phyloP scores from a whole-genome alignment of 176 grass and related monocot genomes.

The Cenchrus purpureus region DNA sequence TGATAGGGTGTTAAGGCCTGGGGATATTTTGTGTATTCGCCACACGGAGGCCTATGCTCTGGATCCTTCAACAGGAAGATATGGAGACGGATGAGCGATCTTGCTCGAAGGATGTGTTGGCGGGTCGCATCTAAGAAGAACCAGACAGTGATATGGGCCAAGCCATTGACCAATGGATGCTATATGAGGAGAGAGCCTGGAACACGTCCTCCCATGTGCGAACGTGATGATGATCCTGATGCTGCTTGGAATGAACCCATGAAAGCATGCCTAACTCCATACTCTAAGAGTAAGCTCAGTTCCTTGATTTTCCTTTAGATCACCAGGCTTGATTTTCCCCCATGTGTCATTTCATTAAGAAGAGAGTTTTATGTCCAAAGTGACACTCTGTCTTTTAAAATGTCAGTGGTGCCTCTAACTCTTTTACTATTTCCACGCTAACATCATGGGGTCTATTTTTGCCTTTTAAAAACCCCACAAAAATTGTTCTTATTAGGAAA shows the following conservation, averaged over 20 bases:
- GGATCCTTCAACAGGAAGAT: slow-evolving; percentile 65
- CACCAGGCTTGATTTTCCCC: background rate
- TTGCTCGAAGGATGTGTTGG: slow-evolving; percentile 79
- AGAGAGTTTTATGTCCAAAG: no score
- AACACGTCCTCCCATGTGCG: slow-evolving; percentile 61
- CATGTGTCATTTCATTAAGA: no score
- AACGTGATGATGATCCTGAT: slow-evolving; percentile 61
- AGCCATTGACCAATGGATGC: slow-evolving; percentile 78
- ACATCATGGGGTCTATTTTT: background rate
- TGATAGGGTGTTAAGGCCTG: slow-evolving; percentile 71
- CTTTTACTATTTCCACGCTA: background rate
- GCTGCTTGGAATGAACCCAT: slow-evolving; percentile 78
- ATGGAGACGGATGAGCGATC: slow-evolving; percentile 70
- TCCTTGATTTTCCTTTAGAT: slow-evolving; percentile 33
- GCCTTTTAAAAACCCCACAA: background rate
- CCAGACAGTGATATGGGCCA: slow-evolving; percentile 82
- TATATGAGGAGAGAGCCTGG: slow-evolving; percentile 65
- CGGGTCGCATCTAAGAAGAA: slow-evolving; percentile 68
- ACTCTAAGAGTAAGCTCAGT: slow-evolving; percentile 62
- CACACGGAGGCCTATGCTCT: slow-evolving; percentile 72
- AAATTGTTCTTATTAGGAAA: background rate
- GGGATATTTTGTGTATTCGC: slow-evolving; percentile 87
- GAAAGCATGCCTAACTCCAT: slow-evolving; percentile 77
- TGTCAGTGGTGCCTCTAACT: background rate
- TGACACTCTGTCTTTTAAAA: background rate